phyloP scores from a whole-genome alignment of 164 flowering plant genomes.

The Berberis thunbergii region DNA sequence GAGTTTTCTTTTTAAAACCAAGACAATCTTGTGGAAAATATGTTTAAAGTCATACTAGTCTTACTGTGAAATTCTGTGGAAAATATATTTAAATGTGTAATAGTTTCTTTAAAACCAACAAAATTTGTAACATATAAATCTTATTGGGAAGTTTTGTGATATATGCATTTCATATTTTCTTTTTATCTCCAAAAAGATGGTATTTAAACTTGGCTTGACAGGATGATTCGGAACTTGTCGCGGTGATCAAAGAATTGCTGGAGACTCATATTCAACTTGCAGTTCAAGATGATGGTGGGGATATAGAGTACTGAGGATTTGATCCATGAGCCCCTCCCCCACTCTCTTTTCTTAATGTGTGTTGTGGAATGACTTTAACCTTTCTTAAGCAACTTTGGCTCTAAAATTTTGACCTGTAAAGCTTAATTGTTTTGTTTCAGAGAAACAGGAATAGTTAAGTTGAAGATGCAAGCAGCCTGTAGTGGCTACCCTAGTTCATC shows the following conservation, averaged over 20 bases:
- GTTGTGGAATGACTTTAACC: background rate
- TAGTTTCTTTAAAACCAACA: background rate
- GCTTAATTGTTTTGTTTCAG: slow-evolving; percentile 22
- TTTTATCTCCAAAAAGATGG: background rate
- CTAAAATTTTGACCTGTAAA: background rate
- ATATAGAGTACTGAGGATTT: slow-evolving; percentile 79
- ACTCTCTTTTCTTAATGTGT: background rate
- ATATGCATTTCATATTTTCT: background rate
- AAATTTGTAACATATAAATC: background rate
- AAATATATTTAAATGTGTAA: no score
- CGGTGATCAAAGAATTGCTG: slow-evolving; percentile 92
- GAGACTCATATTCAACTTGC: slow-evolving; percentile 93
- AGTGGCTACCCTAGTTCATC: slow-evolving; percentile 99
- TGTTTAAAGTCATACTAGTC: no score
- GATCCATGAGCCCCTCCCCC: slow-evolving; percentile 42
- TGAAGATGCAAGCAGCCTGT: slow-evolving; percentile 93
- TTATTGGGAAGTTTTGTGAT: background rate
- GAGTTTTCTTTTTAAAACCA: no score
- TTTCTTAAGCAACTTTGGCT: background rate
- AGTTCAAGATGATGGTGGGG: slow-evolving; percentile 99
- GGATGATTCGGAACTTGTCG: slow-evolving; percentile 92
- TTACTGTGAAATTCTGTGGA: no score
- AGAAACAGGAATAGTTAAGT: slow-evolving; percentile 79
- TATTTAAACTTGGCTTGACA: background rate
- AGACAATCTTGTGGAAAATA: no score